phyloP scores from a whole-genome alignment of 208 protist species.

The Trypanosoma scelopori region DNA sequence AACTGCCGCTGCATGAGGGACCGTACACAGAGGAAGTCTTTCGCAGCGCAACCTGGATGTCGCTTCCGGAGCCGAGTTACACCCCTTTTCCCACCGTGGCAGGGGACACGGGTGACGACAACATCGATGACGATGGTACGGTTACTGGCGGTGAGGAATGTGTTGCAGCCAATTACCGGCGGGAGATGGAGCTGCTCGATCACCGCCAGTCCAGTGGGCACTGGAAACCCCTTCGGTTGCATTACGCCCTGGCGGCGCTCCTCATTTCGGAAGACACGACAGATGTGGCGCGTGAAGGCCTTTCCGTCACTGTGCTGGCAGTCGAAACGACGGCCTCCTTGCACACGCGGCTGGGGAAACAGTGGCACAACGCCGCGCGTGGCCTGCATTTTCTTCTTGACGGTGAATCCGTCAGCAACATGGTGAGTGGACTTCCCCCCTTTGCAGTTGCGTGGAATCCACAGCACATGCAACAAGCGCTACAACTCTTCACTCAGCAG shows the following conservation, averaged over 20 bases:
- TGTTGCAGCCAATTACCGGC: slow-evolving; percentile 7
- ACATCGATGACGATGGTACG: slow-evolving; percentile 2
- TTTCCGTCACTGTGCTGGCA: slow-evolving; percentile 46
- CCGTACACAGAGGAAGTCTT: slow-evolving; percentile 23
- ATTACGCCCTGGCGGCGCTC: slow-evolving; percentile 47
- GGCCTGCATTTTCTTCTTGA: slow-evolving; percentile 47
- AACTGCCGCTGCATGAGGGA: slow-evolving; percentile 21
- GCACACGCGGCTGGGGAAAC: slow-evolving; percentile 75
- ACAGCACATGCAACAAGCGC: slow-evolving; percentile 58
- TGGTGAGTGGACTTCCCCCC: slow-evolving; percentile 7
- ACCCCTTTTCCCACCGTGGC: not conserved
- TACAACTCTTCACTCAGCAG: slow-evolving; percentile 16
- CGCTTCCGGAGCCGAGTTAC: slow-evolving; percentile 9
- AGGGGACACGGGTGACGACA: not conserved
- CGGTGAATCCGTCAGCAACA: not conserved
- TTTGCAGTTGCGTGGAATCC: slow-evolving; percentile 71
- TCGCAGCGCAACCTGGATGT: slow-evolving; percentile 10
- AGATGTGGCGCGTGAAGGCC: not conserved
- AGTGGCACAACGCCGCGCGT: slow-evolving; percentile 77
- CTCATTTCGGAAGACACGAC: not conserved
- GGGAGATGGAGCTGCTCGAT: slow-evolving; percentile 10
- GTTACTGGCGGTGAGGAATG: not conserved
- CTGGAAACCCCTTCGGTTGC: slow-evolving; percentile 51
- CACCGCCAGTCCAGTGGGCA: slow-evolving; percentile 9
- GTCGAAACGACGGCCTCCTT: slow-evolving; percentile 61